phyloP scores from a whole-genome alignment of 2,329 filamentous ascomycete species.

The Colletotrichum theobromicola region DNA sequence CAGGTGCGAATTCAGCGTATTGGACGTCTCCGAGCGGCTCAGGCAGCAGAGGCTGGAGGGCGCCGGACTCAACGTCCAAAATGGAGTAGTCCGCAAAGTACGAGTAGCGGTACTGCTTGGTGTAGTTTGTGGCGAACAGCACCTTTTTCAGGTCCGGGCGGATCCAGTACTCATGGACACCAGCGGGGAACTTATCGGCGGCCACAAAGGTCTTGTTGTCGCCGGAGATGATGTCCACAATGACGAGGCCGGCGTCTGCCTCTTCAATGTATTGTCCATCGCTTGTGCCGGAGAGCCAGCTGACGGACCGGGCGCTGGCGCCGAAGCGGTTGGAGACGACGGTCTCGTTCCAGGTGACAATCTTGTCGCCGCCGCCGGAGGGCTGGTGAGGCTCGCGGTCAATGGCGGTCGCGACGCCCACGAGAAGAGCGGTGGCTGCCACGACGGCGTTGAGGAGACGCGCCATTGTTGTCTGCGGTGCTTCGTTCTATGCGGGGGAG shows the following conservation, averaged over 20 bases:
- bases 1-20: constrained; percentile 67
- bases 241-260: constrained; percentile 57
- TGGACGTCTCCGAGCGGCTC: constrained; percentile 70
- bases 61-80: constrained; percentile 63
- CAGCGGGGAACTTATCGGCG: constrained; percentile 60
- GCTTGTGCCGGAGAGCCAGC: constrained; percentile 62
- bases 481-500: neutral
- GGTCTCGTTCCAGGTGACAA: constrained; percentile 67
- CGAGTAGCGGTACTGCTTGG: constrained; percentile 71
- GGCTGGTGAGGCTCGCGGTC: constrained; percentile 61
- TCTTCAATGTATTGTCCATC: constrained; percentile 68
- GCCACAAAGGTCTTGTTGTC: constrained; percentile 62
- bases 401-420: constrained; percentile 35
- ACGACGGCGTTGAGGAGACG: constrained; percentile 10
- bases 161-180: constrained; percentile 64
- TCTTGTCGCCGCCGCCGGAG: constrained; percentile 57
- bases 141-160: constrained; percentile 63
- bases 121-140: constrained; percentile 68
- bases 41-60: constrained; percentile 58
- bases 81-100: constrained; percentile 72
- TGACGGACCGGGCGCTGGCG: constrained; percentile 51
- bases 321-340: constrained; percentile 50
- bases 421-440: constrained; percentile 7
- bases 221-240: constrained; percentile 66
- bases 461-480: neutral